These are phyloP conservation scores for Colletotrichum liaoningense DNA, from an alignment of 2,329 filamentous ascomycete species.

Conservation along the genomic window DNA sequence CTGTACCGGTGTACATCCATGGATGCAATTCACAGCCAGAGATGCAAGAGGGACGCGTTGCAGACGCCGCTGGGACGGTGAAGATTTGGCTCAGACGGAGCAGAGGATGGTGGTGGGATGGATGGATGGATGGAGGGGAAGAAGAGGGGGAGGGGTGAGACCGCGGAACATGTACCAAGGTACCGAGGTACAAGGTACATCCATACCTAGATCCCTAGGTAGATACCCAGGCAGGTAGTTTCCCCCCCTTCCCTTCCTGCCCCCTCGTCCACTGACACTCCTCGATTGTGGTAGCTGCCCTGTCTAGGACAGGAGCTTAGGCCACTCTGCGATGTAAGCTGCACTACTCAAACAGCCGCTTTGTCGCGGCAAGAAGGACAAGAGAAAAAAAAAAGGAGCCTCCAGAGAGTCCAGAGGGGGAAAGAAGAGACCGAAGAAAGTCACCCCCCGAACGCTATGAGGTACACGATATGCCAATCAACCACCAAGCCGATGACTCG, in stretches of 20 bases:
- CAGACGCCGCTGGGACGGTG: not conserved
- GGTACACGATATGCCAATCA: not conserved
- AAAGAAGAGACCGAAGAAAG: not conserved
- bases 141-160: constrained; percentile 17
- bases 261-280: not conserved
- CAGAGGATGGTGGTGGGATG: not conserved
- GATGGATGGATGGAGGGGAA: not conserved
- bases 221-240: too few species aligned
- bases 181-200: constrained; percentile 11
- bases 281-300: constrained; percentile 6
- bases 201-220: too few species aligned
- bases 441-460: not conserved
- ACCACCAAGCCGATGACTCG: not conserved
- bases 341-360: constrained; percentile 33
- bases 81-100: not conserved
- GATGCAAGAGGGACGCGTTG: constrained; percentile 9
- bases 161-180: not conserved
- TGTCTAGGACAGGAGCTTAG: constrained; percentile 30
- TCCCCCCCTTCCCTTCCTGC: not conserved
- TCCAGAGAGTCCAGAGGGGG: too few species aligned
- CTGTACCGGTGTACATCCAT: constrained; percentile 19
- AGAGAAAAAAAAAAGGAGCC: not conserved
- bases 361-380: constrained; percentile 17
- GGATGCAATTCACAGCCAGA: not conserved
- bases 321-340: constrained; percentile 17